Evolutionary conservation across 164 flowering plant species (phyloP), one percentile per base, ranked within the genome.

Genomic region (Sedum album): DNA sequence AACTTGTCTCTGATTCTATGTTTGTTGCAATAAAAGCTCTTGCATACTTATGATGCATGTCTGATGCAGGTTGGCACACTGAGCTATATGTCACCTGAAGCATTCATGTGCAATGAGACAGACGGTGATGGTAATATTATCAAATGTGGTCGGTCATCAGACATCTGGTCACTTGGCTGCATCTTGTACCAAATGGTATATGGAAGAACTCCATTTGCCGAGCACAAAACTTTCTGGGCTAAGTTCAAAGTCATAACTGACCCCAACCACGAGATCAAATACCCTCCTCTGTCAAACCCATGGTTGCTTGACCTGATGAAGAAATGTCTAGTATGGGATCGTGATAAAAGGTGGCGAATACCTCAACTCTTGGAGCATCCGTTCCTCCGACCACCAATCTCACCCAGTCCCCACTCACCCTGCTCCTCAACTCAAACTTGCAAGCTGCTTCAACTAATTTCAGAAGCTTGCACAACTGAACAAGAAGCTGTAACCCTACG

Each of bases 31-130:
- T 15, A 44, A 39, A 55, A 11, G 18, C 55, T 64, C 39, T 18
- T 35, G 1, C 42, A 35, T 25, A 9, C 66, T 4, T 66, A 13
- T 68, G 17, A 15, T 44, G 20, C 2, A 9, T 15, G 18, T 44
- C 55, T 31, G 26, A 46, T 17, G 76, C 87, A 95, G 99, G 99
- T 62, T n/a, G 99, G 99, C 61, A 95, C 99, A 39, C 70, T 92
- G 66, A 95, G 97, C 71, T 95, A 91, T 84, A 95, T 95, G 99
- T 91, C 99, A 53, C 99, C 99, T 0, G 99, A 94, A 78, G 99
- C 99, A 73, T 94, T 91, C 74, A 78, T 94, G 96, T 94, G 99
- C 80, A 95, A 95, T 53, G 99, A 95, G 76, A 85, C 68, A 26
- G 99, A 92, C 77, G 84, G 81, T 71, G 76, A 87, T 72, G 99